These are phyloP conservation scores for Phytopythium delawarense DNA, from an alignment of 352 stramenopile species.

Conservation along the genomic window DNA sequence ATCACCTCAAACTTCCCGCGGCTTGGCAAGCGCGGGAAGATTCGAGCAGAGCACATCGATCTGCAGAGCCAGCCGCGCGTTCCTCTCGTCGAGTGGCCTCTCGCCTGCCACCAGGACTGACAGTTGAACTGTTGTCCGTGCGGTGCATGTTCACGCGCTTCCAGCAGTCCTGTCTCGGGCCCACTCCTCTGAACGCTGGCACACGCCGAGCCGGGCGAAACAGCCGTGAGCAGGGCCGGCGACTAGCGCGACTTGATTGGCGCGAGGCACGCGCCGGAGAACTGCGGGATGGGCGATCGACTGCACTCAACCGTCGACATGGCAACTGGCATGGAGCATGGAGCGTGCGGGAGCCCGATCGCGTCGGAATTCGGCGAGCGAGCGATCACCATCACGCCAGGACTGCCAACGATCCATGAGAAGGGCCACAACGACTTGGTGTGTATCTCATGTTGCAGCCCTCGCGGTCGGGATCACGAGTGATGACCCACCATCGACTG, in stretches of 20 bases:
- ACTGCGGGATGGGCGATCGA: background rate
- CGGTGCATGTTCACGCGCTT: too few relatives aligned
- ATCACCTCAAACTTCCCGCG: background rate
- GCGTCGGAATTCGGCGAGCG: background rate
- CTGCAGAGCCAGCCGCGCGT: background rate
- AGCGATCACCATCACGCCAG: background rate
- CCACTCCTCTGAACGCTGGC: background rate
- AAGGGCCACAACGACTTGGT: background rate
- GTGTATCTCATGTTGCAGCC: background rate
- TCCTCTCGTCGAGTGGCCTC: background rate
- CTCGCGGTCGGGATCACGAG: background rate
- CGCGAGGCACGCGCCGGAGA: background rate
- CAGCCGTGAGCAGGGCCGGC: background rate
- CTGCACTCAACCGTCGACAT: background rate
- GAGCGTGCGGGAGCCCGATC: background rate
- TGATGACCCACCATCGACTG: background rate
- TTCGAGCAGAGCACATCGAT: background rate
- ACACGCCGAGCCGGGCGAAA: background rate
- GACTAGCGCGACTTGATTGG: background rate
- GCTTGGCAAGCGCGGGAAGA: background rate
- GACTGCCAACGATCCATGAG: background rate
- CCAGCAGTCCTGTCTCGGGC: background rate
- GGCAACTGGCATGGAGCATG: background rate
- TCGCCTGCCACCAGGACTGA: background rate
- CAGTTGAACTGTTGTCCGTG: too few relatives aligned